Conservation (phyloP, 352 stramenopile genomes). For the Globisporangium viniferum region DNA sequence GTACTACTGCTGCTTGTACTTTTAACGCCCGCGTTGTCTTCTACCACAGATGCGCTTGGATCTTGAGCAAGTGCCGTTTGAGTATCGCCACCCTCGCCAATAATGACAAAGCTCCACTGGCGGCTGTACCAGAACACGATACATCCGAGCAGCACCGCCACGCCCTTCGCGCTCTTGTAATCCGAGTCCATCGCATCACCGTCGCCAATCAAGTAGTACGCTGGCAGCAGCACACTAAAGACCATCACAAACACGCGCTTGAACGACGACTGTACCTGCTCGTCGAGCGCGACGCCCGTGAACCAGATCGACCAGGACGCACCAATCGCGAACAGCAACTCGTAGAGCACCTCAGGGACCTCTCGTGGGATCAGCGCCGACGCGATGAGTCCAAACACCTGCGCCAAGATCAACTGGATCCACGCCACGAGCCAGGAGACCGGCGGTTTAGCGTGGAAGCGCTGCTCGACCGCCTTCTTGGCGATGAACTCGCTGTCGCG, state of each 20-base stretch:
- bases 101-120: not conserved
- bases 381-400: slow-evolving; percentile 12
- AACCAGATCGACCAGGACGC: slow-evolving; percentile 19
- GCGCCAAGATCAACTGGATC: slow-evolving; percentile 10
- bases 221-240: not conserved
- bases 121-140: slow-evolving; percentile 8
- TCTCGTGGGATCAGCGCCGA: slow-evolving; percentile 13
- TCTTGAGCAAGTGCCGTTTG: not conserved
- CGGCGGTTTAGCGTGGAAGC: slow-evolving; percentile 14
- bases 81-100: not conserved
- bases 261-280: not conserved
- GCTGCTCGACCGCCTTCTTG: slow-evolving; percentile 9
- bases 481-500: slow-evolving; percentile 15
- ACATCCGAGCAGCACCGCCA: slow-evolving; percentile 2
- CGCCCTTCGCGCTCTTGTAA: slow-evolving; percentile 1
- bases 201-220: slow-evolving; percentile 2
- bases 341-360: slow-evolving; percentile 3
- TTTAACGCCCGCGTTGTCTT: not conserved
- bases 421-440: slow-evolving; percentile 13
- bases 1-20: not conserved
- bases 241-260: not conserved
- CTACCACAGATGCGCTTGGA: no score
- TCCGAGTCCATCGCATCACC: not conserved
- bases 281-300: slow-evolving; percentile 14
- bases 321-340: slow-evolving; percentile 18